These are phyloP conservation scores for Stachybotrys chlorohalonatus DNA, from an alignment of 2,329 filamentous ascomycete species.

Conservation along the genomic window DNA sequence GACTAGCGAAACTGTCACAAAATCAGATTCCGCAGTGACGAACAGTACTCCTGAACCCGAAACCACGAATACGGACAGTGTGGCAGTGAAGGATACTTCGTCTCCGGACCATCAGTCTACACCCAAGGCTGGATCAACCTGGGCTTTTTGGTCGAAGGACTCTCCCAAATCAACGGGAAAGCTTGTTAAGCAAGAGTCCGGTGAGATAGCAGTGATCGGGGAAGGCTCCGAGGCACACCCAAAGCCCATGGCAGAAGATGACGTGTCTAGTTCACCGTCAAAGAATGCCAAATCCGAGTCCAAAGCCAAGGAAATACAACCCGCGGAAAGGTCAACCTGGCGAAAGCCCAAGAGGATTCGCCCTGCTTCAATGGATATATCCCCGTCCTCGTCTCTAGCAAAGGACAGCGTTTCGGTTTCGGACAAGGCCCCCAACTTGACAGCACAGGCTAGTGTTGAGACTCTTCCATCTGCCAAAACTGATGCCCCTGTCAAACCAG, in stretches of 20 bases:
- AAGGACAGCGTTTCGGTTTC: background rate
- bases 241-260: conserved; percentile 32
- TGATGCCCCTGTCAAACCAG: conserved; percentile 16
- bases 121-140: conserved; percentile 55
- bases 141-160: conserved; percentile 74
- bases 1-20: conserved; percentile 7
- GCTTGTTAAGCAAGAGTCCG: conserved; percentile 28
- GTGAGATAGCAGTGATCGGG: conserved; percentile 47
- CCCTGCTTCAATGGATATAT: conserved; percentile 37
- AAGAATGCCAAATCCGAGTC: conserved; percentile 22
- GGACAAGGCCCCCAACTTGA: conserved; percentile 3
- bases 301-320: conserved; percentile 20
- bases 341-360: conserved; percentile 35
- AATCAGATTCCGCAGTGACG: conserved; percentile 6
- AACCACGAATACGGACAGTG: conserved; percentile 24
- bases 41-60: conserved; percentile 6
- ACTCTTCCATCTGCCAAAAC: conserved; percentile 1
- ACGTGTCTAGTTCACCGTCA: conserved; percentile 25
- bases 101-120: conserved; percentile 12
- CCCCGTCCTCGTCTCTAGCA: conserved; percentile 19
- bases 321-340: conserved; percentile 21
- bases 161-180: conserved; percentile 26
- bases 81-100: conserved; percentile 33
- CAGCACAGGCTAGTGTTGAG: conserved; percentile 9
- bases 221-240: conserved; percentile 49